Evolutionary conservation across 192 early-diverging fungal species (phyloP), one percentile per base, ranked within the genome.

Genomic region (Lobosporangium transversale): DNA sequence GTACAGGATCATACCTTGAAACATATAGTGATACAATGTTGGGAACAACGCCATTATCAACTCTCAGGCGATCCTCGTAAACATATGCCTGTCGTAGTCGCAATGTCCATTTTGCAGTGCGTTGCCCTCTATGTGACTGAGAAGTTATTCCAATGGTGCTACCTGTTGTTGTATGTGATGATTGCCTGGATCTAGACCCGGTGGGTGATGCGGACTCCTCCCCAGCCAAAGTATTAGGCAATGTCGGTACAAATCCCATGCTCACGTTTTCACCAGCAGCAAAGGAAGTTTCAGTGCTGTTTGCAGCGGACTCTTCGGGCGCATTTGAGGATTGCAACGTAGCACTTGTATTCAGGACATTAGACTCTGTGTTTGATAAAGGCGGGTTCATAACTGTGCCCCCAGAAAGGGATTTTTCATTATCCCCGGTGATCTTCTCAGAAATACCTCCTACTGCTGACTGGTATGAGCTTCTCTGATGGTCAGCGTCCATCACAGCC

Each of bases 21-120:
- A 83, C 48, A 50, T 67, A 70, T 0, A 85, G 70, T 0, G 76
- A 68, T 1, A 83, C 78, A 60, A 85, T 80, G 51, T 78, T 82
- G 0, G 81, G 70, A 17, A 58, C 23, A 17, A 59, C 68, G 12
- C 68, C 74, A 6, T 58, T 65, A 52, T 56, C 58, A 5, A 53
- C 27, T 21, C 76, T 45, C 11, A 71, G 35, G 20, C 80, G 79
- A 65, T 83, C 80, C 20, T 70, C 66, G 21, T 73, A 82, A n/a
- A 59, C 74, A 31, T 81, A 63, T 10, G 80, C 67, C 24, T 83
- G 78, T 17, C 74, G 51, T 7, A 78, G 58, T 27, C 57, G 50
- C 30, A 85, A 43, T 1, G 54, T 37, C 81, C 81, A 85, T 18
- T 71, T 59, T 20, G 73, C 53, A n/a, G 62, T 45, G 14, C 57